Evolutionary conservation across 2,329 filamentous ascomycete species (phyloP), one percentile per base, ranked within the genome.

Genomic region (Cytospora schulzeri): DNA sequence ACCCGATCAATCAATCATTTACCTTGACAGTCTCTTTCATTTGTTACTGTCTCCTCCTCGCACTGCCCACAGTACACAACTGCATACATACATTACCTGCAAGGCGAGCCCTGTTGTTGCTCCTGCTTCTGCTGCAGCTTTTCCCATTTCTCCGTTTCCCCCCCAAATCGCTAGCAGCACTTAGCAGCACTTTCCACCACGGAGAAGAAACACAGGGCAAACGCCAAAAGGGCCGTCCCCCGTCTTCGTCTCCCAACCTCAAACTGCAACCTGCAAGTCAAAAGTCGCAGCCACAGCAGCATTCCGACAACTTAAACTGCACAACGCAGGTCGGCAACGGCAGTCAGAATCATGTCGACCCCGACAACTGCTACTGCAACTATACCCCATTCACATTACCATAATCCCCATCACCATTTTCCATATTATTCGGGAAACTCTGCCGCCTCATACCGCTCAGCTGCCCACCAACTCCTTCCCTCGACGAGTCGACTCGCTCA

Each of bases 351-450:
- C 76, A 93, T 94, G 91, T 93, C 91, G 82, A 93, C 91, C 71
- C 91, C 91, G 70, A 92, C 90, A 68, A 90, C 88, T 73, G 89
- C 88, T 72, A 90, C 89, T 76, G 88, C 88, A 73, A 90, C 88
- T 70, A 82, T 91, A 75, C 86, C 85, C 72, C 88, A 89, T 77
- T 85, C 88, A 77, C 83, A 85, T 67, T 84, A 84, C 73, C 87
- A 88, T 80, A 88, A 88, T 73, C 83, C 86, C 73, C 85, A 87
- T 72, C 82, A 80, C 67, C 77, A 81, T 69, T 76, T 80, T 66
- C 74, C 80, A 66, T 87, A 82, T 45, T 66, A 58, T 76, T 79
- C 80, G 75, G 76, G 78, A 72, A 83, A 80, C 70, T 71, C 72
- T 71, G 76, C 75, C 48, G 66, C 69, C n/a, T 70, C 76, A 17